Evolutionary conservation across 2,329 filamentous ascomycete species (phyloP).

Genomic region (Penicillium sp.): DNA sequence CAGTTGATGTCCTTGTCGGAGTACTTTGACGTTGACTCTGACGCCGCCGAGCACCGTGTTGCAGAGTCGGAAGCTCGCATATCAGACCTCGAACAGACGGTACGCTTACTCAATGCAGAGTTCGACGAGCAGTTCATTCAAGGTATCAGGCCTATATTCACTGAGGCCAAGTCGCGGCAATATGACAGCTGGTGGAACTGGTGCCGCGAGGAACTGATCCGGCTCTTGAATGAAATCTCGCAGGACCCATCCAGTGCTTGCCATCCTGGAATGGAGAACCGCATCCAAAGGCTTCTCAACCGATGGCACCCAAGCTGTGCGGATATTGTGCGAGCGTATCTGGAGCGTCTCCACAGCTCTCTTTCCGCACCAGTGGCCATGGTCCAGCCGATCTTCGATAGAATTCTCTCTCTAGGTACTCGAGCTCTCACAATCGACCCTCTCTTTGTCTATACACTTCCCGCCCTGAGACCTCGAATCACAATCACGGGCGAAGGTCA

Average conservation of each 20-base stretch:
- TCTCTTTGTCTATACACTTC: slow-evolving; percentile 17
- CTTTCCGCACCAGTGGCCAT: background rate
- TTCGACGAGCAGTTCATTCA: slow-evolving; percentile 35
- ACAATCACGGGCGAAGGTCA: slow-evolving; percentile 12
- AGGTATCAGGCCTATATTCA: slow-evolving; percentile 38
- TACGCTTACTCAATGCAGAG: slow-evolving; percentile 35
- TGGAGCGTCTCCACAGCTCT: background rate
- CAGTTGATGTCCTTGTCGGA: slow-evolving; percentile 17
- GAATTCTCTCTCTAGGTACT: slow-evolving; percentile 12
- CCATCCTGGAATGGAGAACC: background rate
- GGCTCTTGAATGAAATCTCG: slow-evolving; percentile 13
- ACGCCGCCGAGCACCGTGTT: background rate
- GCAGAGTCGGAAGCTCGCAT: background rate
- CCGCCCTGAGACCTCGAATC: slow-evolving; percentile 19
- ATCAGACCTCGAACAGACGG: slow-evolving; percentile 21
- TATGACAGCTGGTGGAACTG: slow-evolving; percentile 47
- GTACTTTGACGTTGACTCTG: slow-evolving; percentile 9
- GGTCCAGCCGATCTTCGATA: slow-evolving; percentile 3
- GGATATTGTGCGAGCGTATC: slow-evolving; percentile 13
- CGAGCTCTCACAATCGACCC: slow-evolving; percentile 15
- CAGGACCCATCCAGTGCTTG: background rate
- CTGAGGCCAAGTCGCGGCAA: slow-evolving; percentile 30
- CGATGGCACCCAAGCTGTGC: slow-evolving; percentile 24
- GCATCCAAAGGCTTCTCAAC: slow-evolving; percentile 20
- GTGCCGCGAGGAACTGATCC: slow-evolving; percentile 33